phyloP scores from a whole-genome alignment of 1,284 basidiomycete species.

The Coriolopsis trogii region DNA sequence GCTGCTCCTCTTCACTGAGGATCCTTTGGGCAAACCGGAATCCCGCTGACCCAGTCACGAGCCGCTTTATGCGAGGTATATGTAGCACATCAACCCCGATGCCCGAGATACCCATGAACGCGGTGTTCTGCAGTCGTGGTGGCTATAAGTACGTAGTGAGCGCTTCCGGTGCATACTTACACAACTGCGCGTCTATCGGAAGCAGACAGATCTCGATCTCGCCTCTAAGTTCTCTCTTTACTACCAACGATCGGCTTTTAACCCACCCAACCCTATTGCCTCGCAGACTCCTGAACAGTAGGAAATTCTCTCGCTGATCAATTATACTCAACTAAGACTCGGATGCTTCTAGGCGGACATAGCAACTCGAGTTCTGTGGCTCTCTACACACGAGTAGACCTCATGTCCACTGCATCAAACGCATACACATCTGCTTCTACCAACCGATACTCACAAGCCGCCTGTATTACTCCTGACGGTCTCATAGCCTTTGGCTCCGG shows the following conservation, averaged over 20 bases:
- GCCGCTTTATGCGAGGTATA: conserved; percentile 61
- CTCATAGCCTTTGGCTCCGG: conserved; percentile 80
- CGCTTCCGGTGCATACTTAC: too few species aligned
- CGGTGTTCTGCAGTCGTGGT: too few species aligned
- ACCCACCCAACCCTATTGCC: too few species aligned
- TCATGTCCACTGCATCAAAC: conserved; percentile 40
- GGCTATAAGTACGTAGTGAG: too few species aligned
- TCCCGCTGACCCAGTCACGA: conserved; percentile 56
- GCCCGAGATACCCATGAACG: conserved; percentile 62
- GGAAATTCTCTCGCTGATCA: neutral
- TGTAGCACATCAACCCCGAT: conserved; percentile 82
- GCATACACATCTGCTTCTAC: conserved; percentile 81
- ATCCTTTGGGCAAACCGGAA: conserved; percentile 61
- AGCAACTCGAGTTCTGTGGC: neutral
- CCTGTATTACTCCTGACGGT: conserved; percentile 56
- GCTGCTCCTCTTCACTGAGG: conserved; percentile 58
- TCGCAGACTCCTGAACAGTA: conserved; percentile 7
- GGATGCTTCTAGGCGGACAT: neutral
- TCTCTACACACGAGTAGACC: neutral
- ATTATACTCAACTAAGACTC: neutral
- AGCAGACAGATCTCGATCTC: conserved; percentile 20
- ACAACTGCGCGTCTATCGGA: conserved; percentile 7
- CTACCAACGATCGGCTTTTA: conserved; percentile 9
- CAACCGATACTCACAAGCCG: conserved; percentile 75
- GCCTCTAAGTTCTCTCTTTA: neutral